Percentiles rank a stretch among this genome's conserved stretches.
Evolutionary conservation across 306 rosid species (phyloP).

Genomic region (Potentilla sterilis): DNA sequence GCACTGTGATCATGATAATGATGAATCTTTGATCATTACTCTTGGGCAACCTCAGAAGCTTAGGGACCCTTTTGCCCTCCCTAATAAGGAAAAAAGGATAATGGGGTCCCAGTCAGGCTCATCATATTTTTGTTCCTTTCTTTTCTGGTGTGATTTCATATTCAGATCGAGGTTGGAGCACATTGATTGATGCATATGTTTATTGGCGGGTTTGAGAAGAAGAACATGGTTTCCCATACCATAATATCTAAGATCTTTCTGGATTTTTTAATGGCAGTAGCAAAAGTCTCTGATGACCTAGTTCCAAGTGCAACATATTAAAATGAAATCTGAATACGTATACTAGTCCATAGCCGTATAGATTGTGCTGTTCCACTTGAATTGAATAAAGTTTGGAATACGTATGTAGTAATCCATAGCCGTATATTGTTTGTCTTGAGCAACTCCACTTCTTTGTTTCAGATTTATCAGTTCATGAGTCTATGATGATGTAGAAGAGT

Average conservation of each 20-base stretch:
- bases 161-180: constrained; percentile 3
- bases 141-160: neutral
- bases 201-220: neutral
- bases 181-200: neutral
- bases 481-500: neutral
- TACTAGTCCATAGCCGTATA: neutral
- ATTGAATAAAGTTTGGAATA: neutral
- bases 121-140: neutral
- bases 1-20: neutral
- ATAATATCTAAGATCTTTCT: neutral
- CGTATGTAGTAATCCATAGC: neutral
- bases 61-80: neutral
- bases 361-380: neutral
- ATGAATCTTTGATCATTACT: neutral
- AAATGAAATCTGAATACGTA: neutral
- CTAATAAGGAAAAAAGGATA: neutral
- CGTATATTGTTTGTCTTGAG: neutral
- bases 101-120: neutral
- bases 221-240: constrained; percentile 4
- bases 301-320: neutral
- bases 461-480: neutral
- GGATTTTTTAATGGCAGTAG: neutral
- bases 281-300: neutral
- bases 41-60: constrained; percentile 6
- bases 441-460: neutral